These are phyloP conservation scores for Fusarium pilosicola DNA, from an alignment of 2,329 filamentous ascomycete genomes.

Conservation along the genomic window DNA sequence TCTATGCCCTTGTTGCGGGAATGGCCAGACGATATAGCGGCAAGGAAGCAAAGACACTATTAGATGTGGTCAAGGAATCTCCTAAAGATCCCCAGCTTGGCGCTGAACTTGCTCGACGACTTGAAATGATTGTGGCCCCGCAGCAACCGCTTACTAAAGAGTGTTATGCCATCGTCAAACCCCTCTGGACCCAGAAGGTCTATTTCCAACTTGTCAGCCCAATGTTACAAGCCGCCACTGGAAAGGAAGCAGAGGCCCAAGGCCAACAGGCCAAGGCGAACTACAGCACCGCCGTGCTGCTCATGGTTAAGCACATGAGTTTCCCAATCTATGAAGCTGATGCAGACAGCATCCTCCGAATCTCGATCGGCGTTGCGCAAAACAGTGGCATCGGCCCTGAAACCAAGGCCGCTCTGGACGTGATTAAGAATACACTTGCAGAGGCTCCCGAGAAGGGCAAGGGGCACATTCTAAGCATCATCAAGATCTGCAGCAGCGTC, in stretches of 20 bases:
- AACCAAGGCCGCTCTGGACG: constrained; percentile 58
- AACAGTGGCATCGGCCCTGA: constrained; percentile 56
- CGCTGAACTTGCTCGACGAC: constrained; percentile 53
- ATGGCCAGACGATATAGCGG: constrained; percentile 53
- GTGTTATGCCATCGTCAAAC: constrained; percentile 56
- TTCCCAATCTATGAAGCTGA: constrained; percentile 65
- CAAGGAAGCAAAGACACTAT: constrained; percentile 47
- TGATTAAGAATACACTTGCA: constrained; percentile 60
- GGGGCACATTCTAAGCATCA: constrained; percentile 60
- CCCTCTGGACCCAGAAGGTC: constrained; percentile 60
- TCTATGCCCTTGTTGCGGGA: constrained; percentile 52
- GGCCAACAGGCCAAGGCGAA: constrained; percentile 49
- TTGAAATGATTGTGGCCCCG: constrained; percentile 56
- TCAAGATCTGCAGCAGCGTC: constrained; percentile 57
- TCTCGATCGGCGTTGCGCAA: constrained; percentile 60
- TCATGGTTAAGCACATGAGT: constrained; percentile 60
- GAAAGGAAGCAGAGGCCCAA: constrained; percentile 43
- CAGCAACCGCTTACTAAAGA: constrained; percentile 53
- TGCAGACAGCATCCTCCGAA: constrained; percentile 56
- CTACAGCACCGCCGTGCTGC: constrained; percentile 59
- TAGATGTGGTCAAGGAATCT: constrained; percentile 51
- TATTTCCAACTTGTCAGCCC: constrained; percentile 59
- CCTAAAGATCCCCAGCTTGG: constrained; percentile 49
- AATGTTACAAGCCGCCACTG: constrained; percentile 55
- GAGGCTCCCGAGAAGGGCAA: constrained; percentile 58